phyloP scores from a whole-genome alignment of 352 stramenopile species.

The Phytophthora aleatoria region DNA sequence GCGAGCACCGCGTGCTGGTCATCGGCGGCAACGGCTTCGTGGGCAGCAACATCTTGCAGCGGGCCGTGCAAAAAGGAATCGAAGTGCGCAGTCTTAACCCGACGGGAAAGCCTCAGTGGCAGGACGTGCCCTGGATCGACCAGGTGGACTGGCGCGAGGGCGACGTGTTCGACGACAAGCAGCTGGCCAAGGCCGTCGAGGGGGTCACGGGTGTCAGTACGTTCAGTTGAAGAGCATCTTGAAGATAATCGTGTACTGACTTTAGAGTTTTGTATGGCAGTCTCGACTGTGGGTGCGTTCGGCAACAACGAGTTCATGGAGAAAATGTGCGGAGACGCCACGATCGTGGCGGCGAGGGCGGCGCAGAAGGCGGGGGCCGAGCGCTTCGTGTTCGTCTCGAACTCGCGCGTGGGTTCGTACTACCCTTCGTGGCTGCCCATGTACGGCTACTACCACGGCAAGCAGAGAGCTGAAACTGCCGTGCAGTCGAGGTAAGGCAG shows the following conservation, averaged over 20 bases:
- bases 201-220: slow-evolving; percentile 83
- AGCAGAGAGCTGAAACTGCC: slow-evolving; percentile 82
- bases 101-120: slow-evolving; percentile 81
- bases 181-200: slow-evolving; percentile 71
- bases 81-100: slow-evolving; percentile 87
- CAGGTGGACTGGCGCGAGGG: slow-evolving; percentile 89
- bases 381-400: slow-evolving; percentile 92
- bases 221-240: slow-evolving; percentile 18
- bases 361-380: slow-evolving; percentile 76
- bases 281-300: slow-evolving; percentile 90
- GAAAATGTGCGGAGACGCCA: slow-evolving; percentile 89
- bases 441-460: slow-evolving; percentile 91
- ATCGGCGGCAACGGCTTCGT: slow-evolving; percentile 91
- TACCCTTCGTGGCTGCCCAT: slow-evolving; percentile 76
- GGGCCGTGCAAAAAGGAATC: slow-evolving; percentile 87
- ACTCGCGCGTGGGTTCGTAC: slow-evolving; percentile 86
- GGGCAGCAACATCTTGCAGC: slow-evolving; percentile 90
- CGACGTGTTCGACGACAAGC: slow-evolving; percentile 77
- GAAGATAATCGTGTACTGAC: slow-evolving; percentile 2
- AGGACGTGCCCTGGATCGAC: slow-evolving; percentile 80
- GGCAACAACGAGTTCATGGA: slow-evolving; percentile 90
- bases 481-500: slow-evolving; percentile 55
- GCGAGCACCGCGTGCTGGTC: slow-evolving; percentile 82
- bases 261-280: slow-evolving; percentile 32
- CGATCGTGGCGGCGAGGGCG: slow-evolving; percentile 72